Percentiles rank a stretch among this genome's conserved stretches.
phyloP scores from a whole-genome alignment of 768 basidiomycete genomes.

The Suillus subalutaceus region DNA sequence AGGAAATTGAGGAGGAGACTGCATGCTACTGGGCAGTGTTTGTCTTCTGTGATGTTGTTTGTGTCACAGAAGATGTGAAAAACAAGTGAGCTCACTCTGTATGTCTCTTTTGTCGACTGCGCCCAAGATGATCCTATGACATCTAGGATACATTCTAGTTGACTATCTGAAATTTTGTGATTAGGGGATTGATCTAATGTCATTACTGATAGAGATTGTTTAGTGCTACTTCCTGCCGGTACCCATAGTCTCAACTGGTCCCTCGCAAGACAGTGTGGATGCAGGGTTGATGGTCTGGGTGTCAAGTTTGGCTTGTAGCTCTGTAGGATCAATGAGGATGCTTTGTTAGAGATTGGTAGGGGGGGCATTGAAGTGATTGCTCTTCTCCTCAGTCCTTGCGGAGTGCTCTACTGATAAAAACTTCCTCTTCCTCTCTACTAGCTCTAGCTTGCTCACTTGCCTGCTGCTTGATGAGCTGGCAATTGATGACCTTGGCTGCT shows the following conservation, averaged over 20 bases:
- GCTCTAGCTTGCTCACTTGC: neutral
- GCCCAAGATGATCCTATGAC: slow-evolving; percentile 9
- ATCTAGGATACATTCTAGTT: neutral
- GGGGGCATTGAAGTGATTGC: no score
- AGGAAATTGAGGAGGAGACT: slow-evolving; percentile 15
- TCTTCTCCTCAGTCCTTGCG: no score
- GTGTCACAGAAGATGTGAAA: slow-evolving; percentile 26
- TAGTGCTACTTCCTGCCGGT: neutral
- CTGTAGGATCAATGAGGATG: rapidly evolving
- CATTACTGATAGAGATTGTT: neutral
- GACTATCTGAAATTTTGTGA: neutral
- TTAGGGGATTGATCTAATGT: no score
- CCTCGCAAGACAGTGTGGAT: slow-evolving; percentile 9
- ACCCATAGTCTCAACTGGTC: neutral
- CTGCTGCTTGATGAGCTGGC: neutral
- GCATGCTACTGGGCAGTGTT: slow-evolving; percentile 14
- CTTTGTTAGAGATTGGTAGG: no score
- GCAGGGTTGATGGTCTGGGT: neutral
- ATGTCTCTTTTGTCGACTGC: slow-evolving; percentile 10
- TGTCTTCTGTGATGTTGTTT: slow-evolving; percentile 12
- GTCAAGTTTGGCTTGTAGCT: neutral
- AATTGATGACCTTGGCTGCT: neutral
- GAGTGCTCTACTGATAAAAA: no score
- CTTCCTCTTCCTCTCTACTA: no score
- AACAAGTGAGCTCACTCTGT: slow-evolving; percentile 20